Conservation (phyloP, 768 basidiomycete genomes). For the Tephrocybe sp. region DNA sequence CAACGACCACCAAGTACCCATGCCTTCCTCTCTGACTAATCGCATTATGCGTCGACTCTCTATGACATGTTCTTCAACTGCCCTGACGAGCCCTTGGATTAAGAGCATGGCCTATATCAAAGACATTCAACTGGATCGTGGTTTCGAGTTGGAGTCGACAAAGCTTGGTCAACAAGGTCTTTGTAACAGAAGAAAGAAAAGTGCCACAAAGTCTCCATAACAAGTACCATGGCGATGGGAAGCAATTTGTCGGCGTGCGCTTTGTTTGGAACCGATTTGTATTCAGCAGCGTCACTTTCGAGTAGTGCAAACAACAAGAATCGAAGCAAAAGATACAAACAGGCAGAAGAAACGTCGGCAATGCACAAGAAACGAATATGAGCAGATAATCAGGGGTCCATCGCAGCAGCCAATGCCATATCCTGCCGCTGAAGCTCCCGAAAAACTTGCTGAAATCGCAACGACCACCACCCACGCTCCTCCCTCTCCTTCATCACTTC, state of each 20-base stretch:
- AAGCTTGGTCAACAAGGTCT: too few species aligned
- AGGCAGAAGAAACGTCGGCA: too few species aligned
- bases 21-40: slow-evolving; percentile 60
- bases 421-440: slow-evolving; percentile 34
- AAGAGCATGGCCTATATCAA: slow-evolving; percentile 34
- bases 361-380: neutral
- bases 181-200: too few species aligned
- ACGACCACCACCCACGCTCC: slow-evolving; percentile 73
- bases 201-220: too few species aligned
- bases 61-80: slow-evolving; percentile 36
- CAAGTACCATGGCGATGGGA: too few species aligned
- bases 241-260: too few species aligned
- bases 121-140: slow-evolving; percentile 20
- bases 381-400: neutral
- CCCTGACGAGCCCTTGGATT: slow-evolving; percentile 74
- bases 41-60: slow-evolving; percentile 14
- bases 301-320: neutral
- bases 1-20: slow-evolving; percentile 72
- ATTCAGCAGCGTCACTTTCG: too few species aligned
- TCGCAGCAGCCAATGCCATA: slow-evolving; percentile 5
- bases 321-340: too few species aligned
- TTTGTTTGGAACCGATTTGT: too few species aligned
- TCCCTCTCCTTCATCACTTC: slow-evolving; percentile 47
- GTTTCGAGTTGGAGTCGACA: slow-evolving; percentile 27
- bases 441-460: slow-evolving; percentile 51